A percentile compares a stretch with the other conserved stretches of the same genome.
Conservation (phyloP, 352 stramenopile species). For the Phytophthora ohioensis region DNA sequence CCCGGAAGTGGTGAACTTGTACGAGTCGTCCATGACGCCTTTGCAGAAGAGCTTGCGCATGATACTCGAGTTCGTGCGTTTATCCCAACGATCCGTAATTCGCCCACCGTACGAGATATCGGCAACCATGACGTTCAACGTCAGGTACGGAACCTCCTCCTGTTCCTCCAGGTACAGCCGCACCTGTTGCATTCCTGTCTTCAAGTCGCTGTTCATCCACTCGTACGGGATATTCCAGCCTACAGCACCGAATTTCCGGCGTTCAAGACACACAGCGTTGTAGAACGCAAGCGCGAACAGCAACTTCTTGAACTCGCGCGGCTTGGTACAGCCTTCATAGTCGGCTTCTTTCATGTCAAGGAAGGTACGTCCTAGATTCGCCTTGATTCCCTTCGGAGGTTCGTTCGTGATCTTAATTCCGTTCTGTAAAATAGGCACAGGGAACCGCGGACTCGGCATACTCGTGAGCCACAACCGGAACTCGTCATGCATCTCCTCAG, state of each 20-base stretch:
- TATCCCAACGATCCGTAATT: constrained; percentile 96
- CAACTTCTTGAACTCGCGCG: constrained; percentile 91
- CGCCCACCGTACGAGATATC: constrained; percentile 96
- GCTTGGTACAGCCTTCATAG: constrained; percentile 90
- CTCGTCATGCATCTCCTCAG: constrained; percentile 82
- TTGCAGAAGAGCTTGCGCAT: constrained; percentile 93
- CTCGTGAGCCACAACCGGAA: constrained; percentile 96
- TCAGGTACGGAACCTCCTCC: constrained; percentile 93
- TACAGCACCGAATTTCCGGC: constrained; percentile 94
- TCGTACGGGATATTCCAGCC: constrained; percentile 97
- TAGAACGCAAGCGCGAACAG: constrained; percentile 95
- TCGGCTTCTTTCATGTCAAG: constrained; percentile 92
- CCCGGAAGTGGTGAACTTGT: constrained; percentile 78
- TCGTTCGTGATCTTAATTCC: constrained; percentile 97
- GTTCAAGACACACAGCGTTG: constrained; percentile 94
- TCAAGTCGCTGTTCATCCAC: constrained; percentile 97
- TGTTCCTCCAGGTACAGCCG: constrained; percentile 95
- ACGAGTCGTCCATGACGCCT: constrained; percentile 89
- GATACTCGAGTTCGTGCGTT: constrained; percentile 94
- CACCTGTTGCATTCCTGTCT: constrained; percentile 94
- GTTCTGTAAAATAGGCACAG: constrained; percentile 94
- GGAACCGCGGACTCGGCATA: constrained; percentile 92
- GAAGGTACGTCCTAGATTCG: constrained; percentile 94
- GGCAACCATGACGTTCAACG: constrained; percentile 95
- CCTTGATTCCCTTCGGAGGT: constrained; percentile 91